Evolutionary conservation across 805 yeast species (phyloP).

Genomic region (Saturnispora galanensis): DNA sequence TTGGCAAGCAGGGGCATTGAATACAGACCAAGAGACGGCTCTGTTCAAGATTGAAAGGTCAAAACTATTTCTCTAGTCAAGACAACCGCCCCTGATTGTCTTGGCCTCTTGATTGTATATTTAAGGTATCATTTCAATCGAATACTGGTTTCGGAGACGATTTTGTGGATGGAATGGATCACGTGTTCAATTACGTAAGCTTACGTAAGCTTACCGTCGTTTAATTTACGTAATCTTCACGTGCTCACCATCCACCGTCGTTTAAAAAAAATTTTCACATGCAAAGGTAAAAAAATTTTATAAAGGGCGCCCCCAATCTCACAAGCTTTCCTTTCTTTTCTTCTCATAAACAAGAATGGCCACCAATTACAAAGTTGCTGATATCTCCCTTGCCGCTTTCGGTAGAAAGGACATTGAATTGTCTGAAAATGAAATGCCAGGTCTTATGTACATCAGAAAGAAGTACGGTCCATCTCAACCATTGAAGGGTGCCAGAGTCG

Average conservation of each 20-base stretch:
- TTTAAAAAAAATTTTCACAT: conserved; percentile 6
- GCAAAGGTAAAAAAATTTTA: neutral
- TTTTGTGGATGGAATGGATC: no score
- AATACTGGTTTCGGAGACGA: no score
- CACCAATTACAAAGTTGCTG: conserved; percentile 84
- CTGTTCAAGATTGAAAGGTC: conserved; percentile 31
- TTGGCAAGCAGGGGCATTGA: conserved; percentile 65
- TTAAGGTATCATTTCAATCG: no score
- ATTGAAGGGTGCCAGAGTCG: conserved; percentile 95
- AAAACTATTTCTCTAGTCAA: no score
- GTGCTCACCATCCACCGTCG: neutral
- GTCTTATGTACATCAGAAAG: conserved; percentile 94
- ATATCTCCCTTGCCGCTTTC: conserved; percentile 96
- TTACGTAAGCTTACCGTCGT: no score
- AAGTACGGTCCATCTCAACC: conserved; percentile 90
- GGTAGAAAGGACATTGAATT: conserved; percentile 99
- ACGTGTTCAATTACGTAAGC: no score
- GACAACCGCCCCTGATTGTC: no score
- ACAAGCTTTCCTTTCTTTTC: neutral
- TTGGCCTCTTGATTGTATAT: no score
- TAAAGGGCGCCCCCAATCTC: neutral
- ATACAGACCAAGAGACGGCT: conserved; percentile 93
- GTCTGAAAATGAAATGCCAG: conserved; percentile 99
- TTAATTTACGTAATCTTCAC: neutral
- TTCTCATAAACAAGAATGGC: conserved; percentile 1